A percentile compares a stretch with the other conserved stretches of the same genome.
Evolutionary conservation across 495 filamentous ascomycete species (phyloP).

Genomic region (Pseudoneurospora amorphoporcata): DNA sequence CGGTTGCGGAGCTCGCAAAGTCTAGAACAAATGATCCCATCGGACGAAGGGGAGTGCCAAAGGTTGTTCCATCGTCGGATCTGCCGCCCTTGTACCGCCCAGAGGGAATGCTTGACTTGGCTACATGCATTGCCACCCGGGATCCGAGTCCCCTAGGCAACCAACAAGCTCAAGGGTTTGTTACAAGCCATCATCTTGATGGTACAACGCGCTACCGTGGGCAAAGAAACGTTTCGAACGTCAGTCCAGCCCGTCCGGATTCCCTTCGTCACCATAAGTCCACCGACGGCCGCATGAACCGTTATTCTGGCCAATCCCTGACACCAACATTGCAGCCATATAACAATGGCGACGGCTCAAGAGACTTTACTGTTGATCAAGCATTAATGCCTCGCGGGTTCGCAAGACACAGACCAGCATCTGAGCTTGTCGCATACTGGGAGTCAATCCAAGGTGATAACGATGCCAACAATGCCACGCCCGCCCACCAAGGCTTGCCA

Average conservation of each 20-base stretch:
- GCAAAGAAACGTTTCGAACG: constrained; percentile 4
- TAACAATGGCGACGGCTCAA: background rate
- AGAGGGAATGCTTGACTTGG: background rate
- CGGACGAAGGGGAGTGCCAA: constrained; percentile 1
- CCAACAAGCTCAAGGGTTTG: background rate
- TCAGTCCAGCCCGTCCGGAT: background rate
- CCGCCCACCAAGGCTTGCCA: background rate
- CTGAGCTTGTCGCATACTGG: constrained; percentile 16
- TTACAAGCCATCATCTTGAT: background rate
- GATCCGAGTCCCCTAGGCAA: background rate
- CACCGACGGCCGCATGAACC: background rate
- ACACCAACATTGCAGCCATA: constrained; percentile 4
- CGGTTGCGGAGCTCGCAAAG: constrained; percentile 9
- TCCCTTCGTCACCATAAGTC: background rate
- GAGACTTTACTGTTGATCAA: background rate
- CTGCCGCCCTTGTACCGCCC: constrained; percentile 7
- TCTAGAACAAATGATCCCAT: background rate
- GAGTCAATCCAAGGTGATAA: constrained; percentile 4
- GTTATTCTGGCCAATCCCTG: background rate
- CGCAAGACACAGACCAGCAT: constrained; percentile 5
- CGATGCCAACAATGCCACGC: background rate
- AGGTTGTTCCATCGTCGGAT: constrained; percentile 3
- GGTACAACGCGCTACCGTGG: background rate
- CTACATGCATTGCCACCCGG: background rate
- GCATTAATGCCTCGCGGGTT: background rate